Evolutionary conservation across 306 rosid genomes (phyloP).

Genomic region (Alnus rubra): DNA sequence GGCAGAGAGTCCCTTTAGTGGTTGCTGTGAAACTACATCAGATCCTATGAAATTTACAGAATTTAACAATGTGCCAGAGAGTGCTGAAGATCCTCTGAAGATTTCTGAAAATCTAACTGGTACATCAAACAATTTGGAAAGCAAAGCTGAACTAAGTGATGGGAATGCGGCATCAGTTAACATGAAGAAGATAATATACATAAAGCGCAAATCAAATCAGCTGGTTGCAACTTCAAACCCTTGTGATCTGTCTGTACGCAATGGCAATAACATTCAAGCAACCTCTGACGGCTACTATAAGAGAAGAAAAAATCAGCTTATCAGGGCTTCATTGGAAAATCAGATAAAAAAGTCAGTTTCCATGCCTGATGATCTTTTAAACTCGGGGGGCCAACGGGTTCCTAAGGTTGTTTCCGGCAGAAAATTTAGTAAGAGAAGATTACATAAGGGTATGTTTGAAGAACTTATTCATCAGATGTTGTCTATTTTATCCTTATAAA

Average conservation of each 20-base stretch:
- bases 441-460: constrained; percentile 61
- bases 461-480: constrained; percentile 26
- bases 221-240: constrained; percentile 80
- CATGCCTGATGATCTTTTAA: constrained; percentile 42
- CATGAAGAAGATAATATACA: constrained; percentile 59
- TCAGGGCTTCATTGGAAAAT: constrained; percentile 66
- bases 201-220: constrained; percentile 82
- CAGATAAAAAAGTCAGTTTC: constrained; percentile 41
- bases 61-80: constrained; percentile 35
- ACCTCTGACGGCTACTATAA: constrained; percentile 80
- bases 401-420: constrained; percentile 48
- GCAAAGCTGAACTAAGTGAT: constrained; percentile 45
- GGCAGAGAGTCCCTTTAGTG: constrained; percentile 46
- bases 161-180: constrained; percentile 41
- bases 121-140: constrained; percentile 41
- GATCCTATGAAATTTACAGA: constrained; percentile 40
- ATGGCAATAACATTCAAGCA: constrained; percentile 53
- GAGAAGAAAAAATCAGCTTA: constrained; percentile 79
- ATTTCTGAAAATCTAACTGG: constrained; percentile 49
- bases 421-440: constrained; percentile 59
- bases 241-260: constrained; percentile 39
- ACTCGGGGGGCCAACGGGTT: constrained; percentile 43
- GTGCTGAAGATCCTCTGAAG: constrained; percentile 39
- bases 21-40: constrained; percentile 41
- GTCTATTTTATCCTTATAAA: background rate